Conservation (phyloP, 2,329 filamentous ascomycete genomes). For the Trematosphaeria pertusa region DNA sequence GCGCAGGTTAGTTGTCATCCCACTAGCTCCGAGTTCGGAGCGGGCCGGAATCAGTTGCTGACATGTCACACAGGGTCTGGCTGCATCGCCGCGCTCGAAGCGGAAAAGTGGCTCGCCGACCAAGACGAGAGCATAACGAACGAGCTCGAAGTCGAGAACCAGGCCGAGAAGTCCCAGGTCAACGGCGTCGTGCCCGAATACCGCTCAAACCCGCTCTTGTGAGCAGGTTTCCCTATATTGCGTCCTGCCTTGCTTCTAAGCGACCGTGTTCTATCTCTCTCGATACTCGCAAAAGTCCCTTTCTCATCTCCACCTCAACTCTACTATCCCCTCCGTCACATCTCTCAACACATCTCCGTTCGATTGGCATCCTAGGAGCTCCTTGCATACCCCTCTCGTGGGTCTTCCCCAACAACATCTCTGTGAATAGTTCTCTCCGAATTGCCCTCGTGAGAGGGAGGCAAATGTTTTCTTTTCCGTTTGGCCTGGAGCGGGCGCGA, state of each 20-base stretch:
- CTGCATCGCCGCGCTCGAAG: slow-evolving; percentile 93
- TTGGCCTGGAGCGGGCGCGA: too few relatives aligned
- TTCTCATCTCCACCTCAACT: too few relatives aligned
- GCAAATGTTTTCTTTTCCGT: too few relatives aligned
- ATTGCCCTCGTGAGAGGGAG: too few relatives aligned
- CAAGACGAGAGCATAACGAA: slow-evolving; percentile 64
- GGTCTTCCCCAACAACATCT: too few relatives aligned
- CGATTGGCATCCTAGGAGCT: too few relatives aligned
- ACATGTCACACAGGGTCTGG: slow-evolving; percentile 72
- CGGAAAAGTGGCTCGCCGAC: slow-evolving; percentile 90
- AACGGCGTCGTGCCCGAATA: slow-evolving; percentile 67
- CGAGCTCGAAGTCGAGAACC: slow-evolving; percentile 57
- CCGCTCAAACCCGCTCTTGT: slow-evolving; percentile 69
- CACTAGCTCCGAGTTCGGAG: slow-evolving; percentile 11
- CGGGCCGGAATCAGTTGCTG: slow-evolving; percentile 25
- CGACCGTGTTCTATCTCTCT: slow-evolving; percentile 7
- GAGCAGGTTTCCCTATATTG: slow-evolving; percentile 24
- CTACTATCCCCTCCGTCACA: too few relatives aligned
- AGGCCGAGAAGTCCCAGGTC: slow-evolving; percentile 57
- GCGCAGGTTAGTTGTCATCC: slow-evolving; percentile 74
- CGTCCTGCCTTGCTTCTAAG: slow-evolving; percentile 7
- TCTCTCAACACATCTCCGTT: too few relatives aligned
- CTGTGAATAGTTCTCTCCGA: too few relatives aligned
- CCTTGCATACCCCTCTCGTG: too few relatives aligned
- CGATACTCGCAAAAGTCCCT: too few relatives aligned